Evolutionary conservation across 768 basidiomycete species (phyloP).

Genomic region (Lactifluus hygrophoroides): DNA sequence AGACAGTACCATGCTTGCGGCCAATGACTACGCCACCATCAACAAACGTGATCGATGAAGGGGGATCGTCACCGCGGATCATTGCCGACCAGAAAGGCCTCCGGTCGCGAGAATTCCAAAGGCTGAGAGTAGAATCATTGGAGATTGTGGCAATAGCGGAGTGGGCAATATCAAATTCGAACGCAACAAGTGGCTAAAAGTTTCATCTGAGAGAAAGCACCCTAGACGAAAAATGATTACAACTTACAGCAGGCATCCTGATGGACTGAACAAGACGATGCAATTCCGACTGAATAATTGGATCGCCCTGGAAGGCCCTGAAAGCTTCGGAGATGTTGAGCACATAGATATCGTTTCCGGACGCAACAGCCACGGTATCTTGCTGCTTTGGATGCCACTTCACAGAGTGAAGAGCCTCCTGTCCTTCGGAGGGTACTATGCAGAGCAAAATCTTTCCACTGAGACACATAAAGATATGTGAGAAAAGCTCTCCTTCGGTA

Average conservation of each 20-base stretch:
- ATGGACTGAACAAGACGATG: constrained; percentile 61
- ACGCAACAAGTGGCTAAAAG: constrained; percentile 63
- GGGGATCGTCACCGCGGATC: constrained; percentile 70
- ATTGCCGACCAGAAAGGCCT: constrained; percentile 67
- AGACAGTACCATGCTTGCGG: constrained; percentile 74
- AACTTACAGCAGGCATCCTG: constrained; percentile 58
- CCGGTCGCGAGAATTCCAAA: constrained; percentile 77
- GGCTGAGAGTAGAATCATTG: constrained; percentile 69
- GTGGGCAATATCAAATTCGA: constrained; percentile 76
- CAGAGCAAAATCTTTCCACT: constrained; percentile 66
- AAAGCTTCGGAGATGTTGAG: constrained; percentile 62
- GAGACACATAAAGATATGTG: constrained; percentile 9
- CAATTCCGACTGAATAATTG: constrained; percentile 60
- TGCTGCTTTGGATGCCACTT: constrained; percentile 85
- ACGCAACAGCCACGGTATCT: constrained; percentile 76
- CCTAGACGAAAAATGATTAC: neutral
- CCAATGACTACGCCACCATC: constrained; percentile 82
- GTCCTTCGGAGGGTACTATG: constrained; percentile 50
- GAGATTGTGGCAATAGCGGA: constrained; percentile 75
- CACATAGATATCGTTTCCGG: constrained; percentile 64
- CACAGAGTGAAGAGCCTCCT: constrained; percentile 65
- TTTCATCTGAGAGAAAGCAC: neutral
- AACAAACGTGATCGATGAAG: constrained; percentile 78
- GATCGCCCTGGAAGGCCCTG: constrained; percentile 52
- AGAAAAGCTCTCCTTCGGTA: neutral